Conservation (phyloP, 2,329 filamentous ascomycete species). For the Didymella sp. region DNA sequence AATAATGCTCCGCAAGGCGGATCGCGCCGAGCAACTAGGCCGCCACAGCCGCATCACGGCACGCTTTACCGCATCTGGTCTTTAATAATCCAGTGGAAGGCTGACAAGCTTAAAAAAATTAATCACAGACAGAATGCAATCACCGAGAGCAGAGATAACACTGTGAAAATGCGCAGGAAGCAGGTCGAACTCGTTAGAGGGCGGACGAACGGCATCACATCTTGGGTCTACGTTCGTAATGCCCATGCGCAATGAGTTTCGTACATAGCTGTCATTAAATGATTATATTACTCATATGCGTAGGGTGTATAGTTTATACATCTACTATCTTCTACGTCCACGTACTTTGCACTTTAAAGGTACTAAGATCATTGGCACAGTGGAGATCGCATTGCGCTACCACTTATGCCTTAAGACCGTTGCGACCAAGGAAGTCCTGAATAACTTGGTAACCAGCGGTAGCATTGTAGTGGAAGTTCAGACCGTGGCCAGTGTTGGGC, state of each 20-base stretch:
- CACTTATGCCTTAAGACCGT: conserved; percentile 30
- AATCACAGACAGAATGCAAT: background rate
- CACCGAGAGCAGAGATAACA: background rate
- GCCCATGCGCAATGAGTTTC: no score
- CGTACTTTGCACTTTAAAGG: no score
- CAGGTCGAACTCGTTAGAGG: no score
- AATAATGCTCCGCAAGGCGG: background rate
- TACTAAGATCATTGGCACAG: no score
- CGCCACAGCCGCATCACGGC: background rate
- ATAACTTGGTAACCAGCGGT: conserved; percentile 52
- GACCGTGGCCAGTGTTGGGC: conserved; percentile 53
- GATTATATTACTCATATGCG: background rate
- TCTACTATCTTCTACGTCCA: background rate
- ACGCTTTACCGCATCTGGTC: background rate
- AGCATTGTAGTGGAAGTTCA: conserved; percentile 58
- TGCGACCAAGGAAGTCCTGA: conserved; percentile 43
- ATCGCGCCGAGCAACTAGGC: background rate
- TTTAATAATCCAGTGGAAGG: background rate
- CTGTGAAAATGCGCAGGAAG: background rate
- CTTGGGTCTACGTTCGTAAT: background rate
- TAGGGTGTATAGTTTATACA: background rate
- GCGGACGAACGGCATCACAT: conserved; percentile 7
- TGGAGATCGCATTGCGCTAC: background rate
- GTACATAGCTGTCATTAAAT: background rate
- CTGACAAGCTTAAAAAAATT: background rate